Percentiles rank a stretch among this genome's conserved stretches.
Evolutionary conservation across 805 yeast species (phyloP).

Genomic region (Metschnikowia borealis): DNA sequence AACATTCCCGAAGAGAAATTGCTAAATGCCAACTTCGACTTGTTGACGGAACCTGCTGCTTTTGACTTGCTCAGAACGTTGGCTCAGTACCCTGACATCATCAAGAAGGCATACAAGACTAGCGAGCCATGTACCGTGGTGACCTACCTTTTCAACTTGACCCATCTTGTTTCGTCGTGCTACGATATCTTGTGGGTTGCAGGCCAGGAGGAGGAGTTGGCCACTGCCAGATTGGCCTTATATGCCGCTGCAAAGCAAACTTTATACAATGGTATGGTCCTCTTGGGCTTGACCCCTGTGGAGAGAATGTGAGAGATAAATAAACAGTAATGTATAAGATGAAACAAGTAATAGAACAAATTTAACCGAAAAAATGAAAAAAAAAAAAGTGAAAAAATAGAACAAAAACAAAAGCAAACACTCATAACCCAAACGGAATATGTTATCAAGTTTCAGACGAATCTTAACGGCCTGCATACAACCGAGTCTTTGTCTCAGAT

Average conservation of each 20-base stretch:
- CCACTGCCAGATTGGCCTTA: slow-evolving; percentile 87
- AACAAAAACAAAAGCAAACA: background rate
- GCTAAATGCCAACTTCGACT: slow-evolving; percentile 50
- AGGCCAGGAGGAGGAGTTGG: slow-evolving; percentile 84
- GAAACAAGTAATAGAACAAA: background rate
- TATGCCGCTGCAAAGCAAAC: slow-evolving; percentile 89
- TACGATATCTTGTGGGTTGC: slow-evolving; percentile 96
- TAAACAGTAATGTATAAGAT: background rate
- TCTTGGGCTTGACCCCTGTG: slow-evolving; percentile 95
- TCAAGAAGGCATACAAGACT: slow-evolving; percentile 77
- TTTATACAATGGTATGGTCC: slow-evolving; percentile 79
- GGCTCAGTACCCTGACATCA: slow-evolving; percentile 87
- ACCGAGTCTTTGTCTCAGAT: background rate
- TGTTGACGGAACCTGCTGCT: slow-evolving; percentile 70
- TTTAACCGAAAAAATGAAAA: too few species aligned
- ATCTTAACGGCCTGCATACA: background rate
- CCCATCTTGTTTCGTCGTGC: slow-evolving; percentile 94
- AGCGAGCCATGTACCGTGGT: slow-evolving; percentile 92
- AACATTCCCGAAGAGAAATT: slow-evolving; percentile 39
- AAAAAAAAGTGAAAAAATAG: too few species aligned
- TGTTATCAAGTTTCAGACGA: background rate
- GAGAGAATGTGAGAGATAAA: slow-evolving; percentile 74
- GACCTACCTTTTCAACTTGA: slow-evolving; percentile 84
- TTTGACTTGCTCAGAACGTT: slow-evolving; percentile 67
- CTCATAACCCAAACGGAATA: background rate